These are phyloP conservation scores for Boletus bicolor DNA, from an alignment of 768 basidiomycete genomes.

Conservation along the genomic window DNA sequence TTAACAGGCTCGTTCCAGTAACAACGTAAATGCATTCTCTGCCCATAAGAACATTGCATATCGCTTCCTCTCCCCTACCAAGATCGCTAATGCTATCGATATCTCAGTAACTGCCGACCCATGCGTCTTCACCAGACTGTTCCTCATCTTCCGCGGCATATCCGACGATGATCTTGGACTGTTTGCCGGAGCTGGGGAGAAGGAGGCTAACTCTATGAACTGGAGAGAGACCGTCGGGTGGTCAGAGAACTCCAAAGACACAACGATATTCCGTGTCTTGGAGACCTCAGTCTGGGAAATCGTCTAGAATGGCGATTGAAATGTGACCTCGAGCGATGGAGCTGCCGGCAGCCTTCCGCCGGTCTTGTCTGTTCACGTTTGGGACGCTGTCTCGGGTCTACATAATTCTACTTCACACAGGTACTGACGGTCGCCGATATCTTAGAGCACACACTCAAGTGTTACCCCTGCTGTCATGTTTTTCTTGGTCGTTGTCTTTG, in stretches of 20 bases:
- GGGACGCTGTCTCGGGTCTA: constrained; percentile 9
- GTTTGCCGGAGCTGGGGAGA: constrained; percentile 79
- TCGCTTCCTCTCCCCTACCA: constrained; percentile 77
- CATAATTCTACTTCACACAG: constrained; percentile 5
- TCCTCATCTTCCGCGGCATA: constrained; percentile 82
- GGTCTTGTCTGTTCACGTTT: constrained; percentile 3
- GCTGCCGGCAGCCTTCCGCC: constrained; percentile 21
- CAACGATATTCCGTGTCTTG: constrained; percentile 69
- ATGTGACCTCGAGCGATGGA: constrained; percentile 1
- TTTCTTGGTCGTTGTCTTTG: constrained; percentile 10
- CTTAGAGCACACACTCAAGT: constrained; percentile 25
- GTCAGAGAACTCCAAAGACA: constrained; percentile 77
- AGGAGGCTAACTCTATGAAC: constrained; percentile 77
- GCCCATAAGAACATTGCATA: constrained; percentile 86
- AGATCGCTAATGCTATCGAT: constrained; percentile 83
- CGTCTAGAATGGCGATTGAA: constrained; percentile 30
- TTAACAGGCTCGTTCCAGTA: constrained; percentile 39
- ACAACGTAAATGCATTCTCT: constrained; percentile 71
- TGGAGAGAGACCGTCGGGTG: constrained; percentile 81
- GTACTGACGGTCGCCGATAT: constrained; percentile 19
- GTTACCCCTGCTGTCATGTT: constrained; percentile 21
- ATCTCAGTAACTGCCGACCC: constrained; percentile 80
- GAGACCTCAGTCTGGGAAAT: constrained; percentile 80
- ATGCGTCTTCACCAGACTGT: constrained; percentile 79
- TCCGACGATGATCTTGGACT: constrained; percentile 73